These are phyloP conservation scores for Backusella mclennaniae DNA, from an alignment of 192 early-diverging fungal species.

Conservation along the genomic window DNA sequence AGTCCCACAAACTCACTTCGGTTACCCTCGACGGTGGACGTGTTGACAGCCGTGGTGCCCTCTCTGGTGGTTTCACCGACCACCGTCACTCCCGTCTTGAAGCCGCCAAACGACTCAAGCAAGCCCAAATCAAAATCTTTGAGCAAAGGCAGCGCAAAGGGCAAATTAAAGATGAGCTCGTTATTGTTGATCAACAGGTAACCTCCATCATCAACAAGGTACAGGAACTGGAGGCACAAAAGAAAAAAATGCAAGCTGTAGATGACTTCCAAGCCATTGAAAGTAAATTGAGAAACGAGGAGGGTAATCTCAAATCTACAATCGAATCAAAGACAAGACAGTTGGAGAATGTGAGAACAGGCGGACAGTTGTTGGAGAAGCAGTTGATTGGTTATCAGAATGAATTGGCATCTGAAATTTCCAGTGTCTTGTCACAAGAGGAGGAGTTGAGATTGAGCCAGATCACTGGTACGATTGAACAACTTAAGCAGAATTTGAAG, in stretches of 20 bases:
- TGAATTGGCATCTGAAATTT: conserved; percentile 62
- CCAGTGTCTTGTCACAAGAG: conserved; percentile 44
- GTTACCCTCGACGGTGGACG: conserved; percentile 92
- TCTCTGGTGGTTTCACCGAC: conserved; percentile 89
- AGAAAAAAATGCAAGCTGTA: conserved; percentile 51
- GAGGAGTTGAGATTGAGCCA: conserved; percentile 54
- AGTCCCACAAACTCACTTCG: conserved; percentile 70
- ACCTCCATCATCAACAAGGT: conserved; percentile 58
- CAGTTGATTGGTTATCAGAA: conserved; percentile 58
- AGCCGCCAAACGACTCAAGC: conserved; percentile 62
- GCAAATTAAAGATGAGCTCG: conserved; percentile 53
- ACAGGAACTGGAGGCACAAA: conserved; percentile 51
- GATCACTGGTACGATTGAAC: conserved; percentile 51
- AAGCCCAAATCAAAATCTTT: conserved; percentile 41
- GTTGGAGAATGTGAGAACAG: conserved; percentile 40
- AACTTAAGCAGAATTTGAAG: conserved; percentile 54
- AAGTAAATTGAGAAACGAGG: conserved; percentile 62
- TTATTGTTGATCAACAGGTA: conserved; percentile 58
- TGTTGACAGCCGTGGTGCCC: conserved; percentile 88
- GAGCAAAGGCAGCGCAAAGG: conserved; percentile 40
- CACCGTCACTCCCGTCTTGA: conserved; percentile 71
- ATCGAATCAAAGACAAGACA: conserved; percentile 49
- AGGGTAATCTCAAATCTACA: conserved; percentile 51
- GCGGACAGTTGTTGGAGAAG: conserved; percentile 47
- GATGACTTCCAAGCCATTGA: conserved; percentile 56